Evolutionary conservation across 305 asterid species (phyloP), one percentile per base, ranked within the genome.

Genomic region (Stenogyne calaminthoides): DNA sequence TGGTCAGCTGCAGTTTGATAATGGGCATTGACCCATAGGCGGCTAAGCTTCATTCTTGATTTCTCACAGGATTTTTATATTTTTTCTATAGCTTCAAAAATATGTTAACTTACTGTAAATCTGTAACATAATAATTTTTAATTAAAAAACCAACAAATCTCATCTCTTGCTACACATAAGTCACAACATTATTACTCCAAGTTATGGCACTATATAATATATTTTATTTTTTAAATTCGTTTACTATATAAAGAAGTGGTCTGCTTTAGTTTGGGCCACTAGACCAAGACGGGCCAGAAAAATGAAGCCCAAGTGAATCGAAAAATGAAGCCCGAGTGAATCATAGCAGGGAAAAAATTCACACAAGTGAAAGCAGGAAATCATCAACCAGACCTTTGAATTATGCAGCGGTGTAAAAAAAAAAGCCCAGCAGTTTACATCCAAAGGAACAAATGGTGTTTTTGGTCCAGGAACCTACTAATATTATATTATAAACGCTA

Each of bases 1-100:
- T 69, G 67, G 54, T 56, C 37, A 47, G 64, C 47, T 66, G 78
- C 22, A 49, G 11, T 61, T 27, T 59, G 55, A 34, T 55, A 32
- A 44, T 16, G 51, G 25, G 25, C 25, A 0, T 2, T 22, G 25
- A 22, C 25, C 2, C 25, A 22, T 22, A 22, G 25, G 14, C 47
- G 47, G 14, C 25, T 22, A 22, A 22, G 25, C 47, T 42, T 44
- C 15, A 47, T n/a, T 46, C 52, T 46, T 47, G 55, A 47, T n/a
- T 46, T 46, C 49, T 22, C 25, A 22, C 25, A 4, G 36, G 36
- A 4, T 4, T 32, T 32, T 32, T 32, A 32, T 32, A 32, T 32
- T 32, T 32, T n/a, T n/a, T n/a, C n/a, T n/a, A n/a, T n/a, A n/a
- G n/a, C n/a, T n/a, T n/a, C n/a, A n/a, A n/a, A n/a, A 25, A 3